Base-by-base conservation (phyloP, 2,329 filamentous ascomycete genomes). In the Byssochlamys sp. region DNA sequence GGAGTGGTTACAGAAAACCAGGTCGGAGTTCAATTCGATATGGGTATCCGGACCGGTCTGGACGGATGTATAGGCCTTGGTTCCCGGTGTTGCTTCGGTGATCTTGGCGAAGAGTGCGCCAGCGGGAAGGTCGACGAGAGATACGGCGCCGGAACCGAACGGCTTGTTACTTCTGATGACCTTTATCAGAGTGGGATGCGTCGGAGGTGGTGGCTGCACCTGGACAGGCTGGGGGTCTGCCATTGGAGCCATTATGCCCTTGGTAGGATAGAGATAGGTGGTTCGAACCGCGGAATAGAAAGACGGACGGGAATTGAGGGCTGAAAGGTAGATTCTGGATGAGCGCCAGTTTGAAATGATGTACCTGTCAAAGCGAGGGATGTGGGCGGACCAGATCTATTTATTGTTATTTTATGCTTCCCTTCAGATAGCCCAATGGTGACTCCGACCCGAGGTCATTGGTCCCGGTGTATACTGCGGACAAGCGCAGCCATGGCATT, bases 1-100 rank as follows among this genome's bases (percentile, higher is more conserved):
- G 2, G 77, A 80, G 68, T 84, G 81, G 69, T 84, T 84, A 71
- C 80, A 77, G 68, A 77, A 84, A 26, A 83, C 76, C 10, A 84
- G 71, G 61, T 82, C 81, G 58, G 75, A 78, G 68, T 82, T 82
- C 4, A 83, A 74, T 62, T 83, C 80, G 62, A 83, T 80, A 67
- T 84, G 80, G 0, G 74, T 71, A 56, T 74, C 72, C 25, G 67
- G 67, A 1, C 74, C 75, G 1, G 77, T 77, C 62, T 84, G 80
- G 2, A 84, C 81, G 2, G 76, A 79, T 1, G 75, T 76, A 71
- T 80, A 83, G 28, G 77, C 76, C 29, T 76, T 75, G 3, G 65
- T 68, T 6, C 73, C 71, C 1, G 77, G 73, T 0, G 75, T 78
- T 14, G 77, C 73, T 31, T 65, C 72, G 3, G 77, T 79, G 61